A percentile compares a stretch with the other conserved stretches of the same genome.
Conservation (phyloP, 768 basidiomycete genomes). For the Boletus rubroflammeus region DNA sequence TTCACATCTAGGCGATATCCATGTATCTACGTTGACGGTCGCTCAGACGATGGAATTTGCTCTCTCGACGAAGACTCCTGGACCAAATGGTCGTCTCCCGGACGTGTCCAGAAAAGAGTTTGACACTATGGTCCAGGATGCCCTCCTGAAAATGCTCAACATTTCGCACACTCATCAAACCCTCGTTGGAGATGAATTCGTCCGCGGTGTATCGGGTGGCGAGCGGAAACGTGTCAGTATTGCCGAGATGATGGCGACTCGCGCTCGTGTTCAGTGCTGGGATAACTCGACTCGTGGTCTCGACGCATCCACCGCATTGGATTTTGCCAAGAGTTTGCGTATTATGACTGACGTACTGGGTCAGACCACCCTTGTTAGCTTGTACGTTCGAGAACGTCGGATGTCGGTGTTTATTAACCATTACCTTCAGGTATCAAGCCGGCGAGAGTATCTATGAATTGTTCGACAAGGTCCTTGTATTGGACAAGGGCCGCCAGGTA, state of each 20-base stretch:
- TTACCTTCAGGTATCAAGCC: slow-evolving; percentile 59
- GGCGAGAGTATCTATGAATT: slow-evolving; percentile 72
- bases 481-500: slow-evolving; percentile 77
- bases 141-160: slow-evolving; percentile 75
- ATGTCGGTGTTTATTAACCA: neutral
- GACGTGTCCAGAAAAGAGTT: slow-evolving; percentile 61
- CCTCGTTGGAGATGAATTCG: slow-evolving; percentile 82
- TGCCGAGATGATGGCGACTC: slow-evolving; percentile 82
- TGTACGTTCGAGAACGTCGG: slow-evolving; percentile 40
- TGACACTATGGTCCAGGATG: slow-evolving; percentile 51
- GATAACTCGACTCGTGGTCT: slow-evolving; percentile 80
- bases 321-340: slow-evolving; percentile 76
- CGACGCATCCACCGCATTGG: slow-evolving; percentile 84
- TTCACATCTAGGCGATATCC: slow-evolving; percentile 58
- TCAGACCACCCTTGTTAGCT: slow-evolving; percentile 74
- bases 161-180: slow-evolving; percentile 76
- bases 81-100: slow-evolving; percentile 67
- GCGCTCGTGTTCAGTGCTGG: slow-evolving; percentile 78
- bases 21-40: slow-evolving; percentile 80
- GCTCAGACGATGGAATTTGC: slow-evolving; percentile 73
- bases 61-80: slow-evolving; percentile 70
- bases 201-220: slow-evolving; percentile 77
- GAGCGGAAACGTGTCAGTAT: slow-evolving; percentile 81
- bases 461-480: slow-evolving; percentile 86
- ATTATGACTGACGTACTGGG: slow-evolving; percentile 81